phyloP scores from a whole-genome alignment of 495 filamentous ascomycete genomes.

The Penicillium cinerascens region DNA sequence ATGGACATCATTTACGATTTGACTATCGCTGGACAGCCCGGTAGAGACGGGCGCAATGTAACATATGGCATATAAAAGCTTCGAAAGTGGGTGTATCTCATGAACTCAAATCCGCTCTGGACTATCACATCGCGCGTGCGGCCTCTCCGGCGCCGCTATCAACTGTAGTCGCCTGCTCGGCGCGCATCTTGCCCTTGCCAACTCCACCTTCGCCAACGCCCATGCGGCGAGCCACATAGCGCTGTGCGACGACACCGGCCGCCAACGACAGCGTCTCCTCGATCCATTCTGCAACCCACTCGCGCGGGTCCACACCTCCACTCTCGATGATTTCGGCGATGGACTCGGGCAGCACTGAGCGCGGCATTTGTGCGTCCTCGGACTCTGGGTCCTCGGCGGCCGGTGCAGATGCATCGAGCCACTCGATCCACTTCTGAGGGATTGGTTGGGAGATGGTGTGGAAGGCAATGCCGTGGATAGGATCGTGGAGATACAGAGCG shows the following conservation, averaged over 20 bases:
- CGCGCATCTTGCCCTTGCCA: constrained; percentile 71
- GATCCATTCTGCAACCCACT: constrained; percentile 97
- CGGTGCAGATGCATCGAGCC: constrained; percentile 77
- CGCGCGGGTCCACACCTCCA: constrained; percentile 89
- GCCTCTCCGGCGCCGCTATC: constrained; percentile 78
- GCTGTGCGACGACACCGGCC: constrained; percentile 85
- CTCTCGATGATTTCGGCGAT: constrained; percentile 83
- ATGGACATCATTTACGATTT: constrained; percentile 11
- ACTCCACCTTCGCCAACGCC: constrained; percentile 80
- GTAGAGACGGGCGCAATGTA: neutral
- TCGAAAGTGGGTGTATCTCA: constrained; percentile 21
- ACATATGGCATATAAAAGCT: neutral
- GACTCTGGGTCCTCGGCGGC: constrained; percentile 37
- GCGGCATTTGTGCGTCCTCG: constrained; percentile 34
- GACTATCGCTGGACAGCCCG: neutral
- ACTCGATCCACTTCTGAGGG: constrained; percentile 83
- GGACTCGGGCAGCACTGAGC: constrained; percentile 63
- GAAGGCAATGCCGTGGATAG: constrained; percentile 87
- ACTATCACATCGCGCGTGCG: constrained; percentile 59
- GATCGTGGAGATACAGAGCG: constrained; percentile 89
- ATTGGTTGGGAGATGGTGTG: constrained; percentile 76
- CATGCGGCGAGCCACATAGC: constrained; percentile 94
- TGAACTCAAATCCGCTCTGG: constrained; percentile 6
- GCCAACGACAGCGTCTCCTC: constrained; percentile 81
- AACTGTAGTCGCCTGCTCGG: constrained; percentile 64